phyloP scores from a whole-genome alignment of 108 stramenopile species.

The Cyclotella cryptica region DNA sequence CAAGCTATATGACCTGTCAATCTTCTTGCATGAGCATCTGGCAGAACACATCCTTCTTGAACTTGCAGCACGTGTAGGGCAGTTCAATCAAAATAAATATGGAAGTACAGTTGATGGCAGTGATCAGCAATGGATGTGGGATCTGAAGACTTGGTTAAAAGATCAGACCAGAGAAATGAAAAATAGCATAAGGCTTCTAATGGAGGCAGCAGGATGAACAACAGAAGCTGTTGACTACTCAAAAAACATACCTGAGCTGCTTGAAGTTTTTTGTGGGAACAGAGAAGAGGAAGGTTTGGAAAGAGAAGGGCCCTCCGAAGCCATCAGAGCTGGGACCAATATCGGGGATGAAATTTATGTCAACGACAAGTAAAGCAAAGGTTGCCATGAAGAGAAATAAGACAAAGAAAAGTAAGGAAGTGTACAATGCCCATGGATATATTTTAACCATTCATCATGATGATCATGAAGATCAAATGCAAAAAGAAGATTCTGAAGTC shows the following conservation, averaged over 20 bases:
- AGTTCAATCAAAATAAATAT: neutral
- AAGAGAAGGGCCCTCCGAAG: constrained; percentile 13
- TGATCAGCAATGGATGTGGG: neutral
- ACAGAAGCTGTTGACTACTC: neutral
- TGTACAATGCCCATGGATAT: too few species aligned
- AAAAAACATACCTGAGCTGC: neutral
- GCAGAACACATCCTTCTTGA: constrained; percentile 18
- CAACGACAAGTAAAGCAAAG: neutral
- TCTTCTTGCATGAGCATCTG: neutral
- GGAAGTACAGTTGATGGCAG: too few species aligned
- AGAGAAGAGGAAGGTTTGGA: constrained; percentile 21
- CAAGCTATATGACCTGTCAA: neutral
- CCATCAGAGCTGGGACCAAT: constrained; percentile 9
- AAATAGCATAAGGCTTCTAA: too few species aligned
- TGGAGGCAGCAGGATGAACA: too few species aligned
- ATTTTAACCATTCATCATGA: too few species aligned
- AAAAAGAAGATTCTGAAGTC: too few species aligned
- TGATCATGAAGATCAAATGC: too few species aligned
- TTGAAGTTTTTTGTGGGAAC: constrained; percentile 4
- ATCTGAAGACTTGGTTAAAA: neutral
- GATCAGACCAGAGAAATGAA: too few species aligned
- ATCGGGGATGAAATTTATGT: neutral
- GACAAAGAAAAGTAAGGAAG: too few species aligned
- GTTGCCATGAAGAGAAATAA: neutral
- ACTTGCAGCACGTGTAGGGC: neutral